Base-by-base conservation (phyloP, 2,329 filamentous ascomycete genomes). In the Acrodontium crateriforme region DNA sequence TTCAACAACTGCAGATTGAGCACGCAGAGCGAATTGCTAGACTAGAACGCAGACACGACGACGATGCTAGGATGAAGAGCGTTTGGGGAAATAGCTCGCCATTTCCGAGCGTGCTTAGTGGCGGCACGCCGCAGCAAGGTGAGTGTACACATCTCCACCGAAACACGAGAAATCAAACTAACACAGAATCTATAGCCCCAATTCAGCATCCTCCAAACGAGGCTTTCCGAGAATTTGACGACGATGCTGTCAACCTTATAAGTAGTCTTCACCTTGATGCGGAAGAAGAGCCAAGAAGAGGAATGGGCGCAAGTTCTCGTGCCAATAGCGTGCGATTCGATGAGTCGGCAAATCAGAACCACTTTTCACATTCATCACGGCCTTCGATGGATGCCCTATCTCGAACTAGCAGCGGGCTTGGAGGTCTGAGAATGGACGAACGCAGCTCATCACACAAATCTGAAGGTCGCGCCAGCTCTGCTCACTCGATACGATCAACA, bases 321-420 rank as follows among this genome's bases (percentile, higher is more conserved):
- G 87, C 89, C 25, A 95, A 95, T 52, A 95, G 89, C 49, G 89
- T 98, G 42, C 80, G 89, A 19, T 98, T 98, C 46, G 89, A 95
- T 49, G 87, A 95, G 52, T 93, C 83, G 48, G 85, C 87, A 9
- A 74, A 93, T 43, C 84, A 93, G 44, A 79, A 82, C 25, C 84
- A 84, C 52, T 91, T 89, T 71, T 77, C 76, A 19, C 82, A 92
- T 47, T 74, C 72, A 39, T 80, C 78, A 34, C 74, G 87, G 24
- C 78, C 84, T 31, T 87, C 82, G 9, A 73, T 80, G 25, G 89
- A 95, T 31, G 78, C 92, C 41, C 72, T 74, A 21, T 78, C 80
- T 15, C 63, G 87, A 28, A 84, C 82, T 13, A 42, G 40, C 34
- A 49, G 43, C 52, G 78, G 82, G 18, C 65, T 94, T 45, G 77